Evolutionary conservation across 257 asterid genomes (phyloP).

Genomic region (Salvia rosmarinus): DNA sequence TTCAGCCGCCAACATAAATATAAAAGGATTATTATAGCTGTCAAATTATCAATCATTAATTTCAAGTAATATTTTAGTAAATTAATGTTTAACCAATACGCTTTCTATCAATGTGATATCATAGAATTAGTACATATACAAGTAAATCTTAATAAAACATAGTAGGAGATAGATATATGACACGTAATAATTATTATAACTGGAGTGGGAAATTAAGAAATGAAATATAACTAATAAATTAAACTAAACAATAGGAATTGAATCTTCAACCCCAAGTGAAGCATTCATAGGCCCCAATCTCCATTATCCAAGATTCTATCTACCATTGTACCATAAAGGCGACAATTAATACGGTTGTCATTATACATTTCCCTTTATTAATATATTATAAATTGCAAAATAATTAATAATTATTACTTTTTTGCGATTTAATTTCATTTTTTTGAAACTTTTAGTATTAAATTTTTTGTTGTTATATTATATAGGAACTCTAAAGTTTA

Average conservation of each 20-base stretch:
- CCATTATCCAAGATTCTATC: constrained; percentile 20
- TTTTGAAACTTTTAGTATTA: too few relatives aligned
- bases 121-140: neutral
- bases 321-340: constrained; percentile 1
- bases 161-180: too few relatives aligned
- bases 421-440: too few relatives aligned
- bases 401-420: neutral
- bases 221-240: neutral
- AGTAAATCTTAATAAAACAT: too few relatives aligned
- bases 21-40: neutral
- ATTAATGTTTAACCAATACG: too few relatives aligned
- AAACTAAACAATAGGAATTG: constrained; percentile 24
- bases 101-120: neutral
- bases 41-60: neutral
- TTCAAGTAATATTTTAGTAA: neutral
- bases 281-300: constrained; percentile 33
- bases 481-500: too few relatives aligned
- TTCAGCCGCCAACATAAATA: neutral
- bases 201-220: neutral
- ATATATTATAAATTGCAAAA: neutral
- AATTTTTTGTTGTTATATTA: too few relatives aligned
- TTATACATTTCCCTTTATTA: neutral
- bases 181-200: neutral
- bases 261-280: constrained; percentile 44
- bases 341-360: constrained; percentile 8